Conservation (phyloP, 2,329 filamentous ascomycete species). For the Parafenestella ontariensis region DNA sequence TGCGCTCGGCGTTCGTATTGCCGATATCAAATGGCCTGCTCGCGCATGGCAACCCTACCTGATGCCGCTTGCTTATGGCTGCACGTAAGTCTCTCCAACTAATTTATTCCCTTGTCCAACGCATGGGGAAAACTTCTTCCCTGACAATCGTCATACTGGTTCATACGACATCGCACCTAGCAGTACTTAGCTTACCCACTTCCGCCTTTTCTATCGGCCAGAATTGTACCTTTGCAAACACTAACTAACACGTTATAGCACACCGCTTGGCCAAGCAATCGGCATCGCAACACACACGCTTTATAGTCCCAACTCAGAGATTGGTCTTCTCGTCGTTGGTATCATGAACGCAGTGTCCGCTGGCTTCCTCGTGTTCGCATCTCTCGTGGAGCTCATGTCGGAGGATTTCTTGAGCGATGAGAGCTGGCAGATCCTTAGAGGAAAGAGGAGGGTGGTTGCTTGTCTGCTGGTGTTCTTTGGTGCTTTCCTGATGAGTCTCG, state of each 20-base stretch:
- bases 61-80: slow-evolving; percentile 79
- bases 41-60: slow-evolving; percentile 61
- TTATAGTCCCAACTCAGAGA: slow-evolving; percentile 79
- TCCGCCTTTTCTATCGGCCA: background rate
- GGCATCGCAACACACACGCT: slow-evolving; percentile 78
- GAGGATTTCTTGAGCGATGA: slow-evolving; percentile 83
- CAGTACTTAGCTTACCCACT: background rate
- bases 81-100: slow-evolving; percentile 36
- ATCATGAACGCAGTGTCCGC: slow-evolving; percentile 87
- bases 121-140: background rate
- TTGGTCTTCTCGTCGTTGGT: slow-evolving; percentile 80
- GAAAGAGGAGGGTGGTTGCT: slow-evolving; percentile 67
- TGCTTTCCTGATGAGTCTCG: slow-evolving; percentile 72
- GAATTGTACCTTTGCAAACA: background rate
- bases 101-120: background rate
- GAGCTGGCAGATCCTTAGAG: slow-evolving; percentile 72
- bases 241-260: slow-evolving; percentile 57
- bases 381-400: slow-evolving; percentile 81
- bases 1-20: slow-evolving; percentile 83
- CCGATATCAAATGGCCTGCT: slow-evolving; percentile 67
- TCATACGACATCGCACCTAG: too few species aligned
- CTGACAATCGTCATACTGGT: too few species aligned
- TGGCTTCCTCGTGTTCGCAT: slow-evolving; percentile 81
- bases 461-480: slow-evolving; percentile 70
- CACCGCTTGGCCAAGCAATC: slow-evolving; percentile 83